Base-by-base conservation (phyloP, 78 protist genomes). In the Chrysochromulina parva region DNA sequence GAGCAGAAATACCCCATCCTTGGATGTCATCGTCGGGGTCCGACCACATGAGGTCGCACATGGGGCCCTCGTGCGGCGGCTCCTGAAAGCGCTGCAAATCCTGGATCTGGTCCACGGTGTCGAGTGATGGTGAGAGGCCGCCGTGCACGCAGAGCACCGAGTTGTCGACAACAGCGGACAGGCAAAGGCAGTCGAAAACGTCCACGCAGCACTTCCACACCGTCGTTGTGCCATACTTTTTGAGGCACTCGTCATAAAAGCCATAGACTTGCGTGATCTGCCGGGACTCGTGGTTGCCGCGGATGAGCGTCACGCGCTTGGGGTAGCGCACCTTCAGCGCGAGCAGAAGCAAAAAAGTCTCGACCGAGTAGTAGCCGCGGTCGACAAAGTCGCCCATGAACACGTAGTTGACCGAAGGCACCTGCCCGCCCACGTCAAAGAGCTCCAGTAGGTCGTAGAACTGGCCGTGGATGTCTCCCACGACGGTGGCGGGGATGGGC, bases 401-500 rank as follows among this genome's bases (percentile, higher is more conserved):
- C 48, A 94, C 92, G 85, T 92, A 95, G 86, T 88, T 88, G 17
- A 84, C 66, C 20, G n/a, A 53, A 0, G 93, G 89, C 3, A 69
- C 38, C 66, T 48, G 73, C 24, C 93, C 93, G 0, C 69, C 88
- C 10, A 69, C 76, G 19, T 90, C 88, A 55, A 94, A 94, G 14
- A 94, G 94, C 80, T 92, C 85, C 85, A 94, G 76, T 28, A 94
- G 69, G 58, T 94, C 96, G 47, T 84, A 84, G 66, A 88, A 94
- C 89, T 94, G 97, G 1, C 97, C 97, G 85, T 96, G 97, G 20
- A 96, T 94, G 78, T 96, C 97, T 4, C 97, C 97, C 38, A 50
- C 84, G 19, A 50, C 99, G 13, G 99, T 98, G 57, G 98, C 98
- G 2, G 99, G 99, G 4, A 98, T 88, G 88, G 91, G 93, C 53